These are phyloP conservation scores for Comarum palustre DNA, from an alignment of 306 rosid species.

Conservation along the genomic window DNA sequence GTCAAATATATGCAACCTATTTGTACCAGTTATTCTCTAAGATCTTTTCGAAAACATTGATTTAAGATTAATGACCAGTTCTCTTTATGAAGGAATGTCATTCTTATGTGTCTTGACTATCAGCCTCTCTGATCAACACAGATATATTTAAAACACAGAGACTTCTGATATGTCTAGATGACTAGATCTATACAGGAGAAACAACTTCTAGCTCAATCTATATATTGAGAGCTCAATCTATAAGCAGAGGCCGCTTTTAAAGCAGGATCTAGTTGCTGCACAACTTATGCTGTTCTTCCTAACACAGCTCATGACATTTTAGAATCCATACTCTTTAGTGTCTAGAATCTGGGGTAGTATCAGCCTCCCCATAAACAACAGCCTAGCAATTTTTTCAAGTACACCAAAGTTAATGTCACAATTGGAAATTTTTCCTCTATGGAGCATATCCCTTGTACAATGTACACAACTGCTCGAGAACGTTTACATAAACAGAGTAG, in stretches of 20 bases:
- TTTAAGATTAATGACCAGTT: neutral
- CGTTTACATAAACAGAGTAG: neutral
- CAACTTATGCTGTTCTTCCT: neutral
- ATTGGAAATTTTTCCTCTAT: neutral
- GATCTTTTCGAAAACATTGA: neutral
- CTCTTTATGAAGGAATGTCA: neutral
- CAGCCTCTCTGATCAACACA: neutral
- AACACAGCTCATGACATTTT: neutral
- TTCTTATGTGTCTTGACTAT: neutral
- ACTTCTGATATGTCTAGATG: too few relatives aligned
- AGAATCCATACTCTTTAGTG: neutral
- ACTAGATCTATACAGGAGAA: neutral
- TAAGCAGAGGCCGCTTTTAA: neutral
- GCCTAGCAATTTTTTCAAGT: neutral
- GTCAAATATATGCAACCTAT: neutral
- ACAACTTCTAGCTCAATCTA: neutral
- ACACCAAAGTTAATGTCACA: too few relatives aligned
- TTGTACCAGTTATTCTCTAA: neutral
- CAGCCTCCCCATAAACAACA: neutral
- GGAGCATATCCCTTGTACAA: neutral
- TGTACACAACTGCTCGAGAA: neutral
- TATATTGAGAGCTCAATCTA: neutral
- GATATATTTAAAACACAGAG: neutral
- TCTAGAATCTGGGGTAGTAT: neutral
- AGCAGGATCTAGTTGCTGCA: neutral